A percentile compares a stretch with the other conserved stretches of the same genome.
These are phyloP conservation scores for Penicillium sp. DNA, from an alignment of 2,329 filamentous ascomycete species.

Conservation along the genomic window DNA sequence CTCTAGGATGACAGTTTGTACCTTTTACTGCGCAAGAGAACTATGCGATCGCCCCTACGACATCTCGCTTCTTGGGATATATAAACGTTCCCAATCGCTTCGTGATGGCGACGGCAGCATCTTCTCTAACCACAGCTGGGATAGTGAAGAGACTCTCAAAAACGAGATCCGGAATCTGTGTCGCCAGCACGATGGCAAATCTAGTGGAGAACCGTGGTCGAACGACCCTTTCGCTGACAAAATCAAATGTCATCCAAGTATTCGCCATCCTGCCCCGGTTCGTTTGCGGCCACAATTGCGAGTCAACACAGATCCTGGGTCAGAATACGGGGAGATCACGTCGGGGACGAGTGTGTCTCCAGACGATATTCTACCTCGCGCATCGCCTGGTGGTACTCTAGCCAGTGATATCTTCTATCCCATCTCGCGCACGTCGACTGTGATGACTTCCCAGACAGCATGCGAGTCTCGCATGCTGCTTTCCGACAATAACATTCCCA, in stretches of 20 bases:
- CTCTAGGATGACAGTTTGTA: slow-evolving; percentile 32
- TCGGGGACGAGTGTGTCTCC: slow-evolving; percentile 27
- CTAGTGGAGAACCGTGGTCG: slow-evolving; percentile 22
- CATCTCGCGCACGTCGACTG: slow-evolving; percentile 29
- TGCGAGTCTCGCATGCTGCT: slow-evolving; percentile 17
- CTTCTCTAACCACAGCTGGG: slow-evolving; percentile 31
- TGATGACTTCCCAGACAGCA: slow-evolving; percentile 21
- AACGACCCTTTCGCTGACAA: slow-evolving; percentile 24
- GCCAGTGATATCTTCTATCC: slow-evolving; percentile 20
- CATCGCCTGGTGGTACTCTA: slow-evolving; percentile 17
- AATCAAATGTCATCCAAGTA: slow-evolving; percentile 25
- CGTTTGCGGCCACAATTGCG: slow-evolving; percentile 28
- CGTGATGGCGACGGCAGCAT: slow-evolving; percentile 30
- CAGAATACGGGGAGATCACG: slow-evolving; percentile 27
- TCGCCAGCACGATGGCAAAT: slow-evolving; percentile 32
- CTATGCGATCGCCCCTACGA: slow-evolving; percentile 36
- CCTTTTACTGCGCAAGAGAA: slow-evolving; percentile 36
- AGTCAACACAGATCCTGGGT: slow-evolving; percentile 27
- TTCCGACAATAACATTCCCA: slow-evolving; percentile 23
- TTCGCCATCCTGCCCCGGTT: slow-evolving; percentile 30
- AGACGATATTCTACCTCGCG: slow-evolving; percentile 14
- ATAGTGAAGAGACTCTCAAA: slow-evolving; percentile 34
- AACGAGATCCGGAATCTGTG: slow-evolving; percentile 37
- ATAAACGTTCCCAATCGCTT: slow-evolving; percentile 18
- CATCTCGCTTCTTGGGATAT: slow-evolving; percentile 35